Evolutionary conservation across 2,329 filamentous ascomycete genomes (phyloP), one percentile per base, ranked within the genome.

Genomic region (Calonectria ilicicola): DNA sequence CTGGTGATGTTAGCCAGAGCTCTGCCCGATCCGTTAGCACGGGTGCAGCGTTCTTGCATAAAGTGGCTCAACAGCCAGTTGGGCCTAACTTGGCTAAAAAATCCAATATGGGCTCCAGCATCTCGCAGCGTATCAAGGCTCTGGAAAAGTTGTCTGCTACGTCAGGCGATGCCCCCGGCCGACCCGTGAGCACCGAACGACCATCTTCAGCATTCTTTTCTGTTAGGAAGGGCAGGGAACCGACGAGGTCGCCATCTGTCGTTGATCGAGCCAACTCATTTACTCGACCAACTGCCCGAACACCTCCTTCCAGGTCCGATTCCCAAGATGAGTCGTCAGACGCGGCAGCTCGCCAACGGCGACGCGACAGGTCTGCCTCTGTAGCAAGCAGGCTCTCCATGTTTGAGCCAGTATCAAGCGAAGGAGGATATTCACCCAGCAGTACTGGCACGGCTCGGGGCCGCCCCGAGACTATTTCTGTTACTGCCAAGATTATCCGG

Each of bases 121-220:
- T 99, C 73, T 97, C 96, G 3, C 95, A 96, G 82, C 93, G 97
- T 49, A 98, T 98, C 82, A 97, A 98, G 83, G 95, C 96, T 8
- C 87, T 99, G 66, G 94, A 98, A 81, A 96, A 95, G 83, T 89
- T 97, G 76, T 89, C 92, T 72, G 84, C 88, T 12, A 74, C 81
- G 69, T 74, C 77, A 12, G 78, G 73, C 5, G 83, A 84, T 44
- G 70, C 75, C 12, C 66, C 51, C 21, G 62, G 60, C 12, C 42
- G 74, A 3, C 67, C 76, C 2, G 67, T 62, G 65, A 82, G 74
- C 64, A 77, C 81, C 32, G 86, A 87, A 40, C 82, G 86, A 19
- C 86, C 88, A 4, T 86, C 87, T 7, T 87, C 91, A 9, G 86
- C 90, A 2, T 90, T 93, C 79, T 90, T 92, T 76, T 88, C 91